Percentiles rank a stretch among this genome's conserved stretches.
Conservation (phyloP, 2,329 filamentous ascomycete genomes). For the Thielaviopsis musarum region DNA sequence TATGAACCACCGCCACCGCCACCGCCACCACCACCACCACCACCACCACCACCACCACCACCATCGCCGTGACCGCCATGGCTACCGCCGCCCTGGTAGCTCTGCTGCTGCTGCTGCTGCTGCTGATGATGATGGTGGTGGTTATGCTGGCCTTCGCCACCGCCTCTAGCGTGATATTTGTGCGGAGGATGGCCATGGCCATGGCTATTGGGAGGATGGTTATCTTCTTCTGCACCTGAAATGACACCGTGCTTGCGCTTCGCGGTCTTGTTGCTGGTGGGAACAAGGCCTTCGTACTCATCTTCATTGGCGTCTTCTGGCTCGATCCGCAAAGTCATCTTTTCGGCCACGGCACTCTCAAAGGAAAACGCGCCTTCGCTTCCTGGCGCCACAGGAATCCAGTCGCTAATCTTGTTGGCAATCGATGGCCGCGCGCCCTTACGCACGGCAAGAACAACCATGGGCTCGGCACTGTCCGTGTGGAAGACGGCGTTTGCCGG, state of each 20-base stretch:
- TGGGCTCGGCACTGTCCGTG: constrained; percentile 62
- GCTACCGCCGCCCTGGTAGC: constrained; percentile 27
- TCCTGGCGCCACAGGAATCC: constrained; percentile 58
- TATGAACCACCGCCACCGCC: not conserved
- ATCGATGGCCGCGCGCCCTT: constrained; percentile 64
- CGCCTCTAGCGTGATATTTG: constrained; percentile 18
- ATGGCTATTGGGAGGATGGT: constrained; percentile 16
- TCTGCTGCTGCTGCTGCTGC: no score
- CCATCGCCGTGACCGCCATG: constrained; percentile 32
- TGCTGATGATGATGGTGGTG: constrained; percentile 16
- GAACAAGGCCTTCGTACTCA: constrained; percentile 45
- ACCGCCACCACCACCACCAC: not conserved
- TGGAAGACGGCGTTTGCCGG: constrained; percentile 50
- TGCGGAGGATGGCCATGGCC: constrained; percentile 19
- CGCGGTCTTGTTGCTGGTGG: constrained; percentile 32
- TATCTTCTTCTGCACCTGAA: not conserved
- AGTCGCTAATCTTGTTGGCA: constrained; percentile 64
- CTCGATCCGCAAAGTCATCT: constrained; percentile 67
- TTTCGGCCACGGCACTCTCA: constrained; percentile 73
- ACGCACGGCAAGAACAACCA: constrained; percentile 67
- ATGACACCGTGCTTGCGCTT: constrained; percentile 40
- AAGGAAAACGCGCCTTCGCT: constrained; percentile 57
- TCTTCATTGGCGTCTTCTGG: constrained; percentile 46
- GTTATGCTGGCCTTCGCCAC: constrained; percentile 16
- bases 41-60: not conserved